phyloP scores from a whole-genome alignment of 176 grass and related monocot genomes.

The Cenchrus fungigraminus region DNA sequence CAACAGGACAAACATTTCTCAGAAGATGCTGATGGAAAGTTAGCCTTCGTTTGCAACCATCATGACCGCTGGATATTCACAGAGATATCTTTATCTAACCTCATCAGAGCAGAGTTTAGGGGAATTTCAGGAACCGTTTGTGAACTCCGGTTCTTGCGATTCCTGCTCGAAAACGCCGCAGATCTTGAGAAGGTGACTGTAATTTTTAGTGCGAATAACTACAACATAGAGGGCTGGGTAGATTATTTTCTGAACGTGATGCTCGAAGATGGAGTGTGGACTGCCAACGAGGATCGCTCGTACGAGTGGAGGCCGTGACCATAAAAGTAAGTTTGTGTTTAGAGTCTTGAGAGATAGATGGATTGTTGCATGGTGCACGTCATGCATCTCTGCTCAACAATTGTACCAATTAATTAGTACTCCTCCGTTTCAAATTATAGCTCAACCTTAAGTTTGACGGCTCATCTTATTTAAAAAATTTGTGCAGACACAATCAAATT shows the following conservation, averaged over 20 bases:
- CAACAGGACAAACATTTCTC: not conserved
- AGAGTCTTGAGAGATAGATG: too few species aligned
- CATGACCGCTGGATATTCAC: not conserved
- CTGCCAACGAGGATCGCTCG: too few species aligned
- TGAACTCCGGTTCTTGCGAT: not conserved
- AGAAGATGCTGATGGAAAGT: not conserved
- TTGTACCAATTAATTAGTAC: too few species aligned
- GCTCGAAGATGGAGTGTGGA: not conserved
- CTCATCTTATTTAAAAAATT: too few species aligned
- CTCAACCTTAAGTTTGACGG: too few species aligned
- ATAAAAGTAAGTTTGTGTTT: too few species aligned
- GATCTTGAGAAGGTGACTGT: not conserved
- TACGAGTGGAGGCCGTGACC: too few species aligned
- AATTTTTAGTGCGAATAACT: not conserved
- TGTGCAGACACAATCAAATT: too few species aligned
- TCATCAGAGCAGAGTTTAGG: not conserved
- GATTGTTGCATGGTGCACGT: too few species aligned
- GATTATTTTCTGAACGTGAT: not conserved
- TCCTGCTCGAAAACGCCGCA: not conserved
- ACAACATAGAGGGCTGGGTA: not conserved
- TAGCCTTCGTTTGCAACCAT: not conserved
- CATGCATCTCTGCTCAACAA: too few species aligned
- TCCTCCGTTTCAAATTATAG: too few species aligned
- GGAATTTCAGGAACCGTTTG: slow-evolving; percentile 6
- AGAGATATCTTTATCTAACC: not conserved